These are phyloP conservation scores for Leptodermis oblonga DNA, from an alignment of 257 asterid species.

Conservation along the genomic window DNA sequence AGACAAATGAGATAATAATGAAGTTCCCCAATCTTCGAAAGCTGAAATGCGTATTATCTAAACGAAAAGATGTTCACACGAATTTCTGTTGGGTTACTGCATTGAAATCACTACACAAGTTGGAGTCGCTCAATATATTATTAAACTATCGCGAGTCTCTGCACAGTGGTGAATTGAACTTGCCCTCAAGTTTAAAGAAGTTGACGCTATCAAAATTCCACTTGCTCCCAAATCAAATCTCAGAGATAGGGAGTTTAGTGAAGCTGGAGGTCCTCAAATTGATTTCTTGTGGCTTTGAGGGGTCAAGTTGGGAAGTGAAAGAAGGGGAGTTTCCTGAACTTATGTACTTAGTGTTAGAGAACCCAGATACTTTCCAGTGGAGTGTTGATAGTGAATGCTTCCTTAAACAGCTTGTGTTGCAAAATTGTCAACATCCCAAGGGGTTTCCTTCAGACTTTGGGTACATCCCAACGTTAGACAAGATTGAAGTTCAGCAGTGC, in stretches of 20 bases:
- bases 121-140: background rate
- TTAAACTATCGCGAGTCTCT: background rate
- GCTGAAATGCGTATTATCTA: background rate
- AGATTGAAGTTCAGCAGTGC: too few relatives aligned
- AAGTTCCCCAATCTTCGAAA: background rate
- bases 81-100: background rate
- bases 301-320: background rate
- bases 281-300: background rate
- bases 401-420: too few relatives aligned
- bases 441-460: too few relatives aligned
- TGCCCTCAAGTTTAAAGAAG: background rate
- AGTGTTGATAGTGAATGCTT: too few relatives aligned
- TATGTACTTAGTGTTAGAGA: too few relatives aligned
- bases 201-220: background rate
- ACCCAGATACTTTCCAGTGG: too few relatives aligned
- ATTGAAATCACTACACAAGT: background rate
- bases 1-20: background rate
- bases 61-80: background rate
- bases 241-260: background rate
- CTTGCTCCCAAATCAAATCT: background rate
- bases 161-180: background rate
- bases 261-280: background rate
- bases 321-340: too few relatives aligned
- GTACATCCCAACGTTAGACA: too few relatives aligned
- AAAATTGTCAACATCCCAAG: too few relatives aligned